Percentiles rank a stretch among this genome's conserved stretches.
Conservation (phyloP, 202 grass and related monocot genomes). For the Zoysia matrella region DNA sequence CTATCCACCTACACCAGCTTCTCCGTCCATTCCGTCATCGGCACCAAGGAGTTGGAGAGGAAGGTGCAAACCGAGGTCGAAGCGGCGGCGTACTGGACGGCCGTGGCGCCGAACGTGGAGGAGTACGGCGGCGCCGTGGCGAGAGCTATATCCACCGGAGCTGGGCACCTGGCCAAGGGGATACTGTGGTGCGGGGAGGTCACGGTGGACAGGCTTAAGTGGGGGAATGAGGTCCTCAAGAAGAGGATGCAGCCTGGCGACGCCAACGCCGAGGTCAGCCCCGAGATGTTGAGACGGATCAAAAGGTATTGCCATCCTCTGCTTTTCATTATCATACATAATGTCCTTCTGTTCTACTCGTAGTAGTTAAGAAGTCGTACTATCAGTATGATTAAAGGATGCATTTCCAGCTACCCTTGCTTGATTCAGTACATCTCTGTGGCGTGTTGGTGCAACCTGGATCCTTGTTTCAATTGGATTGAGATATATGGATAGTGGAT, state of each 20-base stretch:
- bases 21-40: constrained; percentile 63
- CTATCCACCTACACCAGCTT: constrained; percentile 64
- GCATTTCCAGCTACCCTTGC: background rate
- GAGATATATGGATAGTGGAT: no score
- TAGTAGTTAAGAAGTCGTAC: no score
- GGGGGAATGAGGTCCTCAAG: constrained; percentile 79
- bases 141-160: constrained; percentile 64
- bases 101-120: constrained; percentile 83
- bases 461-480: no score
- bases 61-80: constrained; percentile 60
- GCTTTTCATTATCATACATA: background rate
- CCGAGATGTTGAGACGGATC: constrained; percentile 71
- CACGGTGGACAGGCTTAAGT: constrained; percentile 68
- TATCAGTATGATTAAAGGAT: background rate
- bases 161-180: constrained; percentile 63
- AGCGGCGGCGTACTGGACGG: constrained; percentile 87
- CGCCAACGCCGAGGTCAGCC: constrained; percentile 59
- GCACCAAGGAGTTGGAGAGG: constrained; percentile 36
- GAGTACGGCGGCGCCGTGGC: constrained; percentile 74
- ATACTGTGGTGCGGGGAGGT: constrained; percentile 84
- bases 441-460: no score
- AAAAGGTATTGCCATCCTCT: constrained; percentile 48
- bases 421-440: background rate
- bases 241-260: constrained; percentile 64
- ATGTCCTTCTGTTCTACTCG: background rate